Conservation (phyloP, 345 rosid species). For the Populus alba region DNA sequence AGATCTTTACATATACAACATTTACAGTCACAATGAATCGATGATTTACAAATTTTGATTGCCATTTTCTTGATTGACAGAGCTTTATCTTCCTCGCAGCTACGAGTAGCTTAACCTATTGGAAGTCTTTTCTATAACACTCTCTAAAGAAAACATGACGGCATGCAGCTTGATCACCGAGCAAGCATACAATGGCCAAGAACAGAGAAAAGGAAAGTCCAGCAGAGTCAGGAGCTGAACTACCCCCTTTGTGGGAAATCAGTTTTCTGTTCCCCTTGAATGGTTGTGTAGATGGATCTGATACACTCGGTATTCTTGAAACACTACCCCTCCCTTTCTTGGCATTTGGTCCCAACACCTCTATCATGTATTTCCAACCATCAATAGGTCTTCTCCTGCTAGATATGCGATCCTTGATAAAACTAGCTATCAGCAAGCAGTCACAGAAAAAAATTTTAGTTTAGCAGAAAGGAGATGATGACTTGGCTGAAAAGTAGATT, state of each 20-base stretch:
- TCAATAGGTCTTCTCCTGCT: conserved; percentile 94
- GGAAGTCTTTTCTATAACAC: too few species aligned
- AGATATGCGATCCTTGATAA: conserved; percentile 87
- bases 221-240: not conserved
- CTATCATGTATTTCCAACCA: conserved; percentile 97
- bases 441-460: not conserved
- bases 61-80: not conserved
- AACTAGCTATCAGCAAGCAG: conserved; percentile 79
- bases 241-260: conserved; percentile 39
- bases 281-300: conserved; percentile 80
- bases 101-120: too few species aligned
- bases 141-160: too few species aligned
- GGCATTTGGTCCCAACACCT: conserved; percentile 95
- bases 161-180: not conserved
- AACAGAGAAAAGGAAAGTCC: not conserved
- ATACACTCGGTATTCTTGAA: conserved; percentile 72
- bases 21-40: conserved; percentile 28
- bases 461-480: not conserved
- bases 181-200: not conserved
- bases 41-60: conserved; percentile 24
- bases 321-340: conserved; percentile 90
- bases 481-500: not conserved
- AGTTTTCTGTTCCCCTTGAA: conserved; percentile 63
- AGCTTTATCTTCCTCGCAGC: too few species aligned
- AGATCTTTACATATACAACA: conserved; percentile 28